Base-by-base conservation (phyloP, 1,284 basidiomycete species). In the Kwoniella shivajii region DNA sequence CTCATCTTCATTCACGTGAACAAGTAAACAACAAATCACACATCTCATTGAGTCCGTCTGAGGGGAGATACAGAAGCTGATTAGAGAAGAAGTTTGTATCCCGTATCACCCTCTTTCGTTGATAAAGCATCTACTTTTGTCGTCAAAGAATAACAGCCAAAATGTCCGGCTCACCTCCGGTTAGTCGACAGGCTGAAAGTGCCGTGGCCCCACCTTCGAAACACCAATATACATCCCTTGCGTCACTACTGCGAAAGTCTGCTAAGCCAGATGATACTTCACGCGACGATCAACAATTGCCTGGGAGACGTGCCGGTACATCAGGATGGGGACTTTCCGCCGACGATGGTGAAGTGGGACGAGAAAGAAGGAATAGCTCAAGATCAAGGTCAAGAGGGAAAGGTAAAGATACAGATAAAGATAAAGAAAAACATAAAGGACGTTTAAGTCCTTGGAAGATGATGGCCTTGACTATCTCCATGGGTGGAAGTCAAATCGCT, bases 401-500 rank as follows among this genome's bases (percentile, higher is more conserved):
- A 34, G 51, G 50, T 26, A 37, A 39, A 11, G 39, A 49, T 30
- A 64, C 50, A 45, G 55, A 54, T 39, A 42, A 34, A 22, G 57
- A 57, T 22, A 54, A 63, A 47, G 57, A 65, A 49, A 10, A 20
- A 18, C 54, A 50, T 52, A 71, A 66, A 45, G 61, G 59, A 18
- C 62, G 65, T 47, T 61, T 79, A 57, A 72, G 71, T 27, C 56
- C 67, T 13, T 71, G 72, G 61, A 73, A 73, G 30, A 75, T 82
- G 62, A 74, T 82, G 56, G 75, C 78, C 18, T 73, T 84, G 44
- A 83, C 82, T 0, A 65, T 83, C 6, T 80, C 81, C 3, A 79
- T 84, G 66, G 81, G 80, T 26, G 94, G 95, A 10, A 90, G 93
- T 31, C 94, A 97, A 79, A 75, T 74, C 44, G 76, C 72, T 14